Evolutionary conservation across 1,139 yeast species (phyloP).

Genomic region (Lodderomyces margitis): DNA sequence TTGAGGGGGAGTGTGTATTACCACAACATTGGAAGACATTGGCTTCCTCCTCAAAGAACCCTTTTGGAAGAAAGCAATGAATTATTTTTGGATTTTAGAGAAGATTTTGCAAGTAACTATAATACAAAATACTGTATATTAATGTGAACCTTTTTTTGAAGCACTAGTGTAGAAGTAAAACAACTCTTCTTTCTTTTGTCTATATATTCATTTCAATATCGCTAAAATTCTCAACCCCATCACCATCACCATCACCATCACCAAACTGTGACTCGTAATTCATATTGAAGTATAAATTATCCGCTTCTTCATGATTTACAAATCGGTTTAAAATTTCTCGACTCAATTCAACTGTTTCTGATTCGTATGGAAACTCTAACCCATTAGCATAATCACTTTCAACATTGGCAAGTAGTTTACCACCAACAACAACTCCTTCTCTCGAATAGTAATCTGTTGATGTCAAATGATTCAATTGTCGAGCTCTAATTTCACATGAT

Average conservation of each 20-base stretch:
- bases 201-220: constrained; percentile 2
- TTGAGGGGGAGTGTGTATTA: no score
- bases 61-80: neutral
- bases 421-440: constrained; percentile 8
- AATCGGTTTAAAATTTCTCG: constrained; percentile 68
- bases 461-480: constrained; percentile 36
- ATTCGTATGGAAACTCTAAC: constrained; percentile 60
- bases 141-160: constrained; percentile 9
- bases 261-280: constrained; percentile 31
- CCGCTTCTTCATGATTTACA: constrained; percentile 78
- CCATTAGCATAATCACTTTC: constrained; percentile 54
- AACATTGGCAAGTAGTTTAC: constrained; percentile 24
- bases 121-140: constrained; percentile 16
- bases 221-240: constrained; percentile 4
- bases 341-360: constrained; percentile 64
- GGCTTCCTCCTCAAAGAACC: no score
- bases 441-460: constrained; percentile 4
- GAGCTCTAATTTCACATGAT: constrained; percentile 41
- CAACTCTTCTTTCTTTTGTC: neutral
- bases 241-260: constrained; percentile 20
- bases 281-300: constrained; percentile 67
- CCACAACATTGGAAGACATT: no score
- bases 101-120: constrained; percentile 1
- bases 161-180: neutral
- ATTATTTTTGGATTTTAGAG: constrained; percentile 5